A percentile compares a stretch with the other conserved stretches of the same genome.
Conservation (phyloP, 805 yeast species). For the Sugiyamaella lignohabitans region DNA sequence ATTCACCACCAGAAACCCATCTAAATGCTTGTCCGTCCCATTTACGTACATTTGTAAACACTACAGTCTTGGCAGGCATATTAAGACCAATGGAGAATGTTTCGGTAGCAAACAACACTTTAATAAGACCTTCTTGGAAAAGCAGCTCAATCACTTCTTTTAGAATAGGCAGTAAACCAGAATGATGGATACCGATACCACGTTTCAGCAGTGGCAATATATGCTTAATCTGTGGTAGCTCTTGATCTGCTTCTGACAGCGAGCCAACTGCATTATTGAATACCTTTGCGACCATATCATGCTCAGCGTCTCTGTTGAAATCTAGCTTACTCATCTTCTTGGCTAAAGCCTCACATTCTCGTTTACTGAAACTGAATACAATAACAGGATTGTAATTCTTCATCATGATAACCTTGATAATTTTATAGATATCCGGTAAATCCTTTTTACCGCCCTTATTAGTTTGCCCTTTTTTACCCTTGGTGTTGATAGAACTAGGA, state of each 20-base stretch:
- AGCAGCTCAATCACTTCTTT: conserved; percentile 93
- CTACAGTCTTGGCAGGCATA: conserved; percentile 99
- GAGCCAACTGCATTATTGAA: conserved; percentile 84
- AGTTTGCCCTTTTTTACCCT: conserved; percentile 72
- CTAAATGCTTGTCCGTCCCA: conserved; percentile 98
- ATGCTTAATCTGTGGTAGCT: conserved; percentile 89
- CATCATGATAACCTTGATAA: conserved; percentile 96
- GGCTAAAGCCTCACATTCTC: conserved; percentile 94
- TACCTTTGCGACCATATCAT: conserved; percentile 82
- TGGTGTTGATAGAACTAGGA: conserved; percentile 55
- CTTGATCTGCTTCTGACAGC: conserved; percentile 84
- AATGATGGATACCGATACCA: conserved; percentile 98
- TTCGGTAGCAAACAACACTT: conserved; percentile 95
- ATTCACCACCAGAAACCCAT: conserved; percentile 99
- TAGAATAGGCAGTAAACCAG: conserved; percentile 87
- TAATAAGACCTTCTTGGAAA: conserved; percentile 93
- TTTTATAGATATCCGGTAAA: conserved; percentile 90
- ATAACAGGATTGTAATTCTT: conserved; percentile 96
- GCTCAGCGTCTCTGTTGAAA: conserved; percentile 89
- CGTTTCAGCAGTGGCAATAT: conserved; percentile 82
- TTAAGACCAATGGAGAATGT: conserved; percentile 96
- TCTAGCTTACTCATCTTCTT: conserved; percentile 93
- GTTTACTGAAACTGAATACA: conserved; percentile 94
- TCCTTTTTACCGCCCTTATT: conserved; percentile 78
- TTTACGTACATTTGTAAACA: conserved; percentile 92